phyloP scores from a whole-genome alignment of 23 red algal genomes.

The Pyropia yezoensis region DNA sequence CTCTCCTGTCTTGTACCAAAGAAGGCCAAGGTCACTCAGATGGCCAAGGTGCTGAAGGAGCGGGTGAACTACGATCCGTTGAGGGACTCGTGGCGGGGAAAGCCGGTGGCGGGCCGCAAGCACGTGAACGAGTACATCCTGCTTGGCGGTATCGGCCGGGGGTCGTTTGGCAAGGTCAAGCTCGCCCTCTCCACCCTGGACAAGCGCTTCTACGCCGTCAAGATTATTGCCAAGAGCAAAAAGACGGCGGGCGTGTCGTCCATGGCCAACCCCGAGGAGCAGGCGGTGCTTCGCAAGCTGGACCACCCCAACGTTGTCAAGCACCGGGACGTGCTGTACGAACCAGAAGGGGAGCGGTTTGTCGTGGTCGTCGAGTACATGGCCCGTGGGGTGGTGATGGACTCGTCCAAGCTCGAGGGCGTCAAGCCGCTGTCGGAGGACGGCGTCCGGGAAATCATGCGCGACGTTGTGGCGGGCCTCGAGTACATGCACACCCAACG shows the following conservation, averaged over 20 bases:
- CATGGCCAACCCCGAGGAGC: constrained; percentile 56
- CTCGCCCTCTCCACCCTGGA: constrained; percentile 52
- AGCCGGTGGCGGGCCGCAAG: constrained; percentile 56
- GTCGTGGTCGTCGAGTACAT: constrained; percentile 79
- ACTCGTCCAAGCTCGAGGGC: constrained; percentile 62
- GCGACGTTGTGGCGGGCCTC: constrained; percentile 70
- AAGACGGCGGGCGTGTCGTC: constrained; percentile 40
- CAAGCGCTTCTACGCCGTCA: constrained; percentile 89
- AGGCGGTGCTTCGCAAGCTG: constrained; percentile 78
- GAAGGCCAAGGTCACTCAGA: constrained; percentile 64
- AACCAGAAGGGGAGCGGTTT: constrained; percentile 42
- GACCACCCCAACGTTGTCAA: constrained; percentile 80
- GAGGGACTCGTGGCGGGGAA: constrained; percentile 71
- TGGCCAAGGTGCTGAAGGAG: constrained; percentile 55
- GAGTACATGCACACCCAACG: constrained; percentile 80
- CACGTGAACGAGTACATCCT: constrained; percentile 82
- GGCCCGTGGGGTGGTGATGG: constrained; percentile 77
- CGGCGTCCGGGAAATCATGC: constrained; percentile 69
- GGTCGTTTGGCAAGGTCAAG: constrained; percentile 87
- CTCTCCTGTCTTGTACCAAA: constrained; percentile 68
- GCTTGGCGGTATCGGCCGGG: constrained; percentile 80
- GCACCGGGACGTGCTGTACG: constrained; percentile 55
- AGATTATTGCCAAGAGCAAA: constrained; percentile 72
- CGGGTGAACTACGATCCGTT: constrained; percentile 70
- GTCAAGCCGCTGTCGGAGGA: constrained; percentile 82